Percentiles rank a stretch among this genome's conserved stretches.
Conservation (phyloP, 495 filamentous ascomycete genomes). For the Staphylotrichum tortipilum region DNA sequence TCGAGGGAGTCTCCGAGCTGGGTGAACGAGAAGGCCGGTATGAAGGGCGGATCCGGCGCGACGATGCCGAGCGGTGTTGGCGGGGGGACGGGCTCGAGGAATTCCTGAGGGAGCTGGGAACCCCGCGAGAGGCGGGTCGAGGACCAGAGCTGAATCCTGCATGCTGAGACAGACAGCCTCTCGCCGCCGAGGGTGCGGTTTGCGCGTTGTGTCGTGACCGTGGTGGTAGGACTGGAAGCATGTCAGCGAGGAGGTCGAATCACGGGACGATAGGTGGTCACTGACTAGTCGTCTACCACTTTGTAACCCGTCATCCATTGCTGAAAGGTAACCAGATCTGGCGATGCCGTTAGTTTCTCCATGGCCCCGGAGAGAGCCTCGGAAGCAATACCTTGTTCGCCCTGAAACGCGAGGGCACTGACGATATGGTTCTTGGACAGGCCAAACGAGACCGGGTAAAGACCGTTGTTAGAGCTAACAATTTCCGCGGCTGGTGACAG, state of each 20-base stretch:
- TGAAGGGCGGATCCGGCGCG: background rate
- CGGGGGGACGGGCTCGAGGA: background rate
- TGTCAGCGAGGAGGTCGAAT: background rate
- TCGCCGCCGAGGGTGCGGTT: background rate
- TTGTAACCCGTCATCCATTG: conserved; percentile 14
- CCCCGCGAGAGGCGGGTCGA: background rate
- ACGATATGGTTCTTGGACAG: background rate
- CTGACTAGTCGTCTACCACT: conserved; percentile 15
- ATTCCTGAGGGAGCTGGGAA: background rate
- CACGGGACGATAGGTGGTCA: no score
- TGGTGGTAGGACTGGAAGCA: background rate
- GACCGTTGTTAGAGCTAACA: background rate
- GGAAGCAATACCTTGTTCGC: background rate
- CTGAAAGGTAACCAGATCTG: conserved; percentile 14
- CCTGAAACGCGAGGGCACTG: conserved; percentile 1
- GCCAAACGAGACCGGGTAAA: background rate
- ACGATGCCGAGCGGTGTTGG: background rate
- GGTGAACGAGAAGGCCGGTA: conserved; percentile 1
- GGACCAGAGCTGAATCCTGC: conserved; percentile 7
- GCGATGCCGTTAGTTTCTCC: background rate
- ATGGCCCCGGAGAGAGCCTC: background rate
- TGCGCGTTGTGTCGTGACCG: background rate
- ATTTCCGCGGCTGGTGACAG: background rate
- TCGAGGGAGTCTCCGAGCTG: background rate
- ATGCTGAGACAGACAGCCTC: background rate